Base-by-base conservation (phyloP, 2,329 filamentous ascomycete genomes). In the Epichloe baconii region DNA sequence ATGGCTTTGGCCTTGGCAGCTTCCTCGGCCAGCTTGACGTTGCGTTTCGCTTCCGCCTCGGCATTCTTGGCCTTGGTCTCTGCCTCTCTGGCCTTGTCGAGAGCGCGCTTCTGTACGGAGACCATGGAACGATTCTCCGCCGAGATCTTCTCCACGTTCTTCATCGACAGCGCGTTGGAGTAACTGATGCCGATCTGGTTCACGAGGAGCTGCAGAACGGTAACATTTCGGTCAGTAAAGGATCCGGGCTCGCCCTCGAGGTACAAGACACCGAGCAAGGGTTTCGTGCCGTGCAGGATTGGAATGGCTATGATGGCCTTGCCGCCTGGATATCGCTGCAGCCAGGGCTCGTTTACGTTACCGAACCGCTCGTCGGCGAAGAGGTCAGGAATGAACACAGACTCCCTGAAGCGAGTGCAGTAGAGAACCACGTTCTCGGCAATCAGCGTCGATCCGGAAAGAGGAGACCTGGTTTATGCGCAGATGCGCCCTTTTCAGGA, bases 1-100 rank as follows among this genome's bases (percentile, higher is more conserved):
- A 90, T 87, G 2, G 82, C 85, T 64, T 91, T 91, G 40, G 86
- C 86, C 66, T 86, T 88, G 21, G 86, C 85, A 11, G 86, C 86
- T 64, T 91, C 86, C 62, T 91, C 86, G 15, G 88, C 88, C 40
- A 90, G 75, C 66, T 86, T 84, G 63, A 90, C 85, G 63, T 88
- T 88, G 54, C 83, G 79, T 61, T 86, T 81, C 7, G 86, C 86
- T 61, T 88, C 80, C 0, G 83, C 80, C 63, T 90, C 85, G 1
- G 86, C 86, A 49, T 78, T 71, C 64, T 88, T 88, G 10, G 86
- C 86, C 64, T 89, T 88, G 54, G 77, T 77, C 64, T 90, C 85
- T 0, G 86, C 83, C 54, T 83, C 79, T 51, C 82, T 75, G 12
- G 86, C 86, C 61, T 88, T 83, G 3, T 76, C 77, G 10, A 90